phyloP scores from a whole-genome alignment of 495 filamentous ascomycete species.

The Bacidia gigantensis region DNA sequence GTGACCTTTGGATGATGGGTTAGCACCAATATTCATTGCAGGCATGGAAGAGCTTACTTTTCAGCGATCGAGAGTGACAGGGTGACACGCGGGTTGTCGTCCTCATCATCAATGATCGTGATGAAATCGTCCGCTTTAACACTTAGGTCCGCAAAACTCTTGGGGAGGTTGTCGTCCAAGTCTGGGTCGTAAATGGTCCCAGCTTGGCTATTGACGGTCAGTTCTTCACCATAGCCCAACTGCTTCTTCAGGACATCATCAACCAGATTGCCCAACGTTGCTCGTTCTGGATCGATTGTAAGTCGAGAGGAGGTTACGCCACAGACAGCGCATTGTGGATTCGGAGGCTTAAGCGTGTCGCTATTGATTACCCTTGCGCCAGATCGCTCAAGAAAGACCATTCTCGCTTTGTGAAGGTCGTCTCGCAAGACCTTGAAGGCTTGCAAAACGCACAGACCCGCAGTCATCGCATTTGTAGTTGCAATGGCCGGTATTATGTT shows the following conservation, averaged over 20 bases:
- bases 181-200: constrained; percentile 77
- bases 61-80: constrained; percentile 52
- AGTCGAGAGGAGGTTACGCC: constrained; percentile 53
- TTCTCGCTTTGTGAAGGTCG: constrained; percentile 50
- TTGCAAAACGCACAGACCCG: constrained; percentile 83
- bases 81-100: constrained; percentile 69
- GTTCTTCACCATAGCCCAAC: constrained; percentile 72
- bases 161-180: constrained; percentile 69
- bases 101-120: constrained; percentile 73
- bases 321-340: constrained; percentile 70
- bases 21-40: constrained; percentile 8
- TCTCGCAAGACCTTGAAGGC: constrained; percentile 78
- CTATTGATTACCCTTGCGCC: constrained; percentile 59
- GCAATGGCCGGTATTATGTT: constrained; percentile 99
- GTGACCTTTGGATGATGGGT: constrained; percentile 12
- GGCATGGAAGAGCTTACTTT: constrained; percentile 12
- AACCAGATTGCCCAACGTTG: constrained; percentile 72
- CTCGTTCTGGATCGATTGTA: constrained; percentile 53
- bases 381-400: constrained; percentile 64
- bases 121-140: constrained; percentile 59
- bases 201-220: constrained; percentile 58
- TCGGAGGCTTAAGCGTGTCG: constrained; percentile 61
- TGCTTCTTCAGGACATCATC: constrained; percentile 52
- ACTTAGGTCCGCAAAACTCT: constrained; percentile 68
- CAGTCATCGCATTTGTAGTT: constrained; percentile 94